Evolutionary conservation across 2,329 filamentous ascomycete species (phyloP).

Genomic region (Huntiella bhutanensis): DNA sequence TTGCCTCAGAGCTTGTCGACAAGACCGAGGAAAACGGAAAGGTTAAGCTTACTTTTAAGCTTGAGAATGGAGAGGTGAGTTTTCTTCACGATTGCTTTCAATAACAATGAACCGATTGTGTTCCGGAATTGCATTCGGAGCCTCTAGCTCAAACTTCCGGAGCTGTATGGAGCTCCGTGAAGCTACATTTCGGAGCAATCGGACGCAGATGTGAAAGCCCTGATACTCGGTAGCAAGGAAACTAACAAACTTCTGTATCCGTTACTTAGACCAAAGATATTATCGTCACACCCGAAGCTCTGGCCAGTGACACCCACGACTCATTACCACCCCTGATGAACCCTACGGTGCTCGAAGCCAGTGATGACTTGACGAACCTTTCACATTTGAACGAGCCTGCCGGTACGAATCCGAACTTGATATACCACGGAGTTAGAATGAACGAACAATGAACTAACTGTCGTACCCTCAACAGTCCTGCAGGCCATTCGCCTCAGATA

Average conservation of each 20-base stretch:
- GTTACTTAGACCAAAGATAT: slow-evolving; percentile 50
- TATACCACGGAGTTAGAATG: too few species aligned
- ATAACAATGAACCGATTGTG: too few species aligned
- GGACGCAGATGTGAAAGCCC: too few species aligned
- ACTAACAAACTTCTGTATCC: slow-evolving; percentile 1
- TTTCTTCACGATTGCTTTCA: not conserved
- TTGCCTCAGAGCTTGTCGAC: slow-evolving; percentile 82
- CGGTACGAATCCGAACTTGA: slow-evolving; percentile 34
- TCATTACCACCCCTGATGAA: slow-evolving; percentile 91
- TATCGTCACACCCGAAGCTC: slow-evolving; percentile 55
- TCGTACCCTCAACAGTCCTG: slow-evolving; percentile 40
- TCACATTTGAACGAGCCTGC: slow-evolving; percentile 97
- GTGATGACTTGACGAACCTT: slow-evolving; percentile 90
- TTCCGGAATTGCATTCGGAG: too few species aligned
- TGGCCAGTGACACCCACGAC: slow-evolving; percentile 59
- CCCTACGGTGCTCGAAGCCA: slow-evolving; percentile 92
- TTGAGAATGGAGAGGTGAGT: slow-evolving; percentile 84
- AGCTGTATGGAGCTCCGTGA: too few species aligned
- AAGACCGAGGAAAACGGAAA: slow-evolving; percentile 74
- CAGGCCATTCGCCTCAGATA: slow-evolving; percentile 97
- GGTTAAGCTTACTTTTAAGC: slow-evolving; percentile 67
- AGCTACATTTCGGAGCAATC: too few species aligned
- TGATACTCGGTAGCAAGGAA: not conserved
- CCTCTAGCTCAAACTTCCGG: too few species aligned
- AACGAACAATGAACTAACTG: not conserved